Evolutionary conservation across 352 stramenopile species (phyloP).

Genomic region (Phytopythium helicoides): DNA sequence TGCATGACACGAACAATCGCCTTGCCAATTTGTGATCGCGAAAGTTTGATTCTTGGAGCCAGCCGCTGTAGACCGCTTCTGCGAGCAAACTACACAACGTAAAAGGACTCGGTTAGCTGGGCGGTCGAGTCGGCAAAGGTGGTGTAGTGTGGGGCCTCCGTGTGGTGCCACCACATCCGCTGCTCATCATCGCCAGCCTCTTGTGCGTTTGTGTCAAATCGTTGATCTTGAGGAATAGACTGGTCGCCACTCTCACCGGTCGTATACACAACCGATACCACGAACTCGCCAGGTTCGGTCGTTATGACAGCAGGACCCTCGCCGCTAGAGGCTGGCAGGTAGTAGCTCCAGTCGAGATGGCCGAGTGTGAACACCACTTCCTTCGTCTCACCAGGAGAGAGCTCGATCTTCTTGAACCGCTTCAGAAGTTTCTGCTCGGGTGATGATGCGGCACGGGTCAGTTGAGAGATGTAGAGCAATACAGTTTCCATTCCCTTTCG

Average conservation of each 20-base stretch:
- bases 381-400: constrained; percentile 17
- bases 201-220: neutral
- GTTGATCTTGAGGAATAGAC: too few species aligned
- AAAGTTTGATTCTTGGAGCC: too few species aligned
- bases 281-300: constrained; percentile 46
- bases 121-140: neutral
- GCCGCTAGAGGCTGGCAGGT: constrained; percentile 36
- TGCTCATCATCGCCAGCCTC: neutral
- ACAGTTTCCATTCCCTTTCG: constrained; percentile 56
- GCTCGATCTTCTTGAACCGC: constrained; percentile 65
- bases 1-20: too few species aligned
- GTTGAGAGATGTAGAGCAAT: constrained; percentile 67
- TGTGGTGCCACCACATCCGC: neutral
- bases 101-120: constrained; percentile 5
- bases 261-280: constrained; percentile 46
- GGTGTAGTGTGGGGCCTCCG: neutral
- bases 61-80: too few species aligned
- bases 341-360: constrained; percentile 52
- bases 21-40: too few species aligned
- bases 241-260: neutral
- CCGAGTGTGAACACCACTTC: constrained; percentile 47
- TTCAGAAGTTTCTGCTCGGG: constrained; percentile 80
- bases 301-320: constrained; percentile 25
- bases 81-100: neutral
- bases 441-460: constrained; percentile 41